Evolutionary conservation across 768 basidiomycete species (phyloP), one percentile per base, ranked within the genome.

Genomic region (Termitomyces sp.): DNA sequence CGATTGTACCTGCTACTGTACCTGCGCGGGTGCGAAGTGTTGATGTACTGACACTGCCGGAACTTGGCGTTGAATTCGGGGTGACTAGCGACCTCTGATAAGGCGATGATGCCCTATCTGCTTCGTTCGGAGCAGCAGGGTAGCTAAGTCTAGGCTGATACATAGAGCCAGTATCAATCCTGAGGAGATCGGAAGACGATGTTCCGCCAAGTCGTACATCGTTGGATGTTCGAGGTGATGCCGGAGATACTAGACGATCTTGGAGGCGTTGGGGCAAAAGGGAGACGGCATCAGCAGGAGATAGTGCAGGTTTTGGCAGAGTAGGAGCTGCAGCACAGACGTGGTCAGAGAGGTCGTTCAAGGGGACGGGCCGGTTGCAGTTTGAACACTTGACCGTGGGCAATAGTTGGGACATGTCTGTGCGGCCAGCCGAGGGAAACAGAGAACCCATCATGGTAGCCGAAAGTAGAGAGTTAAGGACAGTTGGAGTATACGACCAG

Each of bases 331-430:
- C 76, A 1, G 81, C 78, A 70, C 94, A 97, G 67, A 84, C 75
- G 67, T 96, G 94, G 60, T 92, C 88, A 38, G 85, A 85, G 36
- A 96, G 84, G 47, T 85, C 78, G 48, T 79, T 73, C 36, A 96
- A 77, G 33, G 88, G 84, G 40, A 97, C 89, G 1, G 81, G 83
- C 9, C 75, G 73, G 63, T 75, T 74, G 68, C 94, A 97, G 32
- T 74, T 87, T 2, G 91, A 91, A 70, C 94, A 97, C 69, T 88
- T 95, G 59, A 94, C 87, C 2, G 85, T 77, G 5, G 94, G 92
- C 10, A 96, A 77, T 50, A 87, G 70, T 69, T 92, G 84, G 24
- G 91, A 92, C n/a, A 82, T 77, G 13, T 51, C 50, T 11, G 24
- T 16, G 45, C 45, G 45, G n/a, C 83, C 72, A 45, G 70, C 72